phyloP scores from a whole-genome alignment of 202 grass and related monocot species.

The Schoenoplectus tabernaemontani region DNA sequence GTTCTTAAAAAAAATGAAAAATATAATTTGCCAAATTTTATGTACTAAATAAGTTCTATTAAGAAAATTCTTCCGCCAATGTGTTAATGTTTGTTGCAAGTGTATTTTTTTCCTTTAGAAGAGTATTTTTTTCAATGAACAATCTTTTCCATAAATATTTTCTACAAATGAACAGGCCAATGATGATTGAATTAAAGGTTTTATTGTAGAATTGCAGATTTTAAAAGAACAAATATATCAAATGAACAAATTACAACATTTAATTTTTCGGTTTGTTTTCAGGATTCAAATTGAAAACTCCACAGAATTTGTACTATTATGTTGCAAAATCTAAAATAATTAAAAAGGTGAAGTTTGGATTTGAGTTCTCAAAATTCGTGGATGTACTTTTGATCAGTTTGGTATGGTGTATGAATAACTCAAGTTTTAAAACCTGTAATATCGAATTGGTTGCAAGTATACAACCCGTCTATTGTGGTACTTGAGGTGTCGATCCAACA shows the following conservation, averaged over 20 bases:
- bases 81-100: no score
- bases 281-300: background rate
- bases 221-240: background rate
- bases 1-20: background rate
- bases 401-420: no score
- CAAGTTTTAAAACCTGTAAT: no score
- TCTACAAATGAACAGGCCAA: background rate
- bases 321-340: background rate
- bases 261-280: background rate
- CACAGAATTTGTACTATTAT: background rate
- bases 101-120: no score
- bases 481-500: no score
- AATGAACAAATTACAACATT: background rate
- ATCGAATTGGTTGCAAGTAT: no score
- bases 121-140: no score
- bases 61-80: no score
- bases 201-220: background rate
- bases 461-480: no score
- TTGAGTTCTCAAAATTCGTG: conserved; percentile 8
- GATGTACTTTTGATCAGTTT: no score
- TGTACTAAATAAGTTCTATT: no score
- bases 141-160: background rate
- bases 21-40: background rate
- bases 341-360: conserved; percentile 4
- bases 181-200: background rate